A percentile compares a stretch with the other conserved stretches of the same genome.
phyloP scores from a whole-genome alignment of 768 basidiomycete genomes.

The Cystofilobasidium ferigula region DNA sequence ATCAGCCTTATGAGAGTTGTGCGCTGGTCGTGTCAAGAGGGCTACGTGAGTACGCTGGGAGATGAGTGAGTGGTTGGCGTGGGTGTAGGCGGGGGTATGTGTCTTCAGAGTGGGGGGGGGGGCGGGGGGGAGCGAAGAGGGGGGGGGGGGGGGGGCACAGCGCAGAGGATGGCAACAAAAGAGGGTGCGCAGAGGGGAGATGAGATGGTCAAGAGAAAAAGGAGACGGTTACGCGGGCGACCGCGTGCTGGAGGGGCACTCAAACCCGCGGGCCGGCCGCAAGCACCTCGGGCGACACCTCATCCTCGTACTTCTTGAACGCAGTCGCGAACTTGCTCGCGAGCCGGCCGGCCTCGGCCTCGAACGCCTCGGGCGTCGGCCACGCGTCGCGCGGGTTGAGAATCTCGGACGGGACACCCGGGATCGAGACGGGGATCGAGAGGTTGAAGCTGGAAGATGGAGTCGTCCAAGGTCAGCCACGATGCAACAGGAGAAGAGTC shows the following conservation, averaged over 20 bases:
- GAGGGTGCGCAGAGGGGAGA: conserved; percentile 1
- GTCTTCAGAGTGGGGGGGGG: too few relatives aligned
- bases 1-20: too few relatives aligned
- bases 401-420: conserved; percentile 80
- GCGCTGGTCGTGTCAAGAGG: too few relatives aligned
- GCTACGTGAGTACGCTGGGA: too few relatives aligned
- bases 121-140: too few relatives aligned
- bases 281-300: conserved; percentile 68
- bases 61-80: too few relatives aligned
- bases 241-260: not conserved
- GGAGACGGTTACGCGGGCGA: not conserved
- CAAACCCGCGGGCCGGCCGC: conserved; percentile 56
- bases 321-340: conserved; percentile 57
- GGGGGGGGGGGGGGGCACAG: too few relatives aligned
- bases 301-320: conserved; percentile 79
- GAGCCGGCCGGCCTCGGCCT: conserved; percentile 74
- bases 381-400: conserved; percentile 81
- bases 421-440: conserved; percentile 66
- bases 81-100: too few relatives aligned
- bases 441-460: conserved; percentile 64
- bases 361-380: conserved; percentile 79
- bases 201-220: not conserved
- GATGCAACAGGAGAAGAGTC: not conserved
- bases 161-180: not conserved
- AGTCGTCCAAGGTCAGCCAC: too few relatives aligned